Evolutionary conservation across 805 yeast species (phyloP), one percentile per base, ranked within the genome.

Genomic region (Vanderwaltozyma tropicalis): DNA sequence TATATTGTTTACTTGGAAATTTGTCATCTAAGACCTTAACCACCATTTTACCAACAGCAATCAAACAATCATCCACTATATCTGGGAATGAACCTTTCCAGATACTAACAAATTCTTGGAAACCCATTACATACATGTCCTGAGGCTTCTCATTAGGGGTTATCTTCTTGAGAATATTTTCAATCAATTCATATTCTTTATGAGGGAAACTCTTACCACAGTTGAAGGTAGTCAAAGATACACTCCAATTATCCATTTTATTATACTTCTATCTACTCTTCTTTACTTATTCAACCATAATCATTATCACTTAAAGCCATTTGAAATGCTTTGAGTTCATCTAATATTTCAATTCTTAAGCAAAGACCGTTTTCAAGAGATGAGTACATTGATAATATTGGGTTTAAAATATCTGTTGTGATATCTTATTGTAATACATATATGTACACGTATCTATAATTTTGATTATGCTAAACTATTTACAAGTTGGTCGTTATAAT

Each of bases 91-190:
- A 64, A 2, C 79, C 77, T 40, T 78, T 78, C 46, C 77, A 50
- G 1, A 76, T 59, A 2, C 76, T 54, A 35, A 78, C 68, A 10
- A 80, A 47, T 52, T 81, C 92, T 53, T 81, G 80, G 43, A 80
- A 72, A 3, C 80, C 86, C 54, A 79, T 74, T 1, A 71, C 80
- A 37, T 70, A 68, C 5, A 79, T 38, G 36, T 69, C 66, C 12
- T 37, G 43, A 11, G 35, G 17, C n/a, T 21, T 31, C 19, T 43
- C 32, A 20, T 37, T 0, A 74, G 70, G 24, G 61, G 50, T 49
- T 46, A n/a, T 45, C 42, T 10, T 69, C 64, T 25, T 62, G 46
- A 17, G 37, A 2, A 52, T 46, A 0, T 68, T 38, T 8, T 61
- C 55, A 3, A 58, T 47, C 1, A 49, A 32, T n/a, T 68, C 59